phyloP scores from a whole-genome alignment of 257 asterid species.

The Nicotiana noctiflora region DNA sequence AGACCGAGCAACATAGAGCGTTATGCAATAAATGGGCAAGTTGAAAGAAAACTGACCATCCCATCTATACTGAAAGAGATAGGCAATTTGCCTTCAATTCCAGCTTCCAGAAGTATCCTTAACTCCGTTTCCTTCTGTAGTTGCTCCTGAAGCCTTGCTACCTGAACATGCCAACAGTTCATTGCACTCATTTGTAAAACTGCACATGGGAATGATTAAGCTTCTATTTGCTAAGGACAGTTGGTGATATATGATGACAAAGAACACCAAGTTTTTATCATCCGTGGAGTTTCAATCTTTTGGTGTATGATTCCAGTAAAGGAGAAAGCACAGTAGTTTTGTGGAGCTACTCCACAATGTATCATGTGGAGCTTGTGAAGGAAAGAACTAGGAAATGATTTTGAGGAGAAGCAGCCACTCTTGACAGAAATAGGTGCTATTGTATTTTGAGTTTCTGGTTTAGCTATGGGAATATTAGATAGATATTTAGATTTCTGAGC shows the following conservation, averaged over 20 bases:
- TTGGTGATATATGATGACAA: background rate
- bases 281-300: background rate
- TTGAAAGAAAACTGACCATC: constrained; percentile 38
- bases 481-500: background rate
- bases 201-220: background rate
- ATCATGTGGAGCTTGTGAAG: background rate
- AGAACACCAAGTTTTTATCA: background rate
- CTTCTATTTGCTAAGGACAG: background rate
- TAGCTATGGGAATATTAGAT: background rate
- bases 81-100: constrained; percentile 35
- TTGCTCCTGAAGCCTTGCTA: constrained; percentile 61
- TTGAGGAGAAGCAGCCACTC: background rate
- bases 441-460: background rate
- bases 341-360: background rate
- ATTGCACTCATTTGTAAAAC: background rate
- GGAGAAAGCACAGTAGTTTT: background rate
- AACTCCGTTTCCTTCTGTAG: constrained; percentile 70
- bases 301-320: background rate
- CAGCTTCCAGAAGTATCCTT: constrained; percentile 66
- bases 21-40: background rate
- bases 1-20: background rate
- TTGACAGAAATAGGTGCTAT: background rate
- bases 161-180: constrained; percentile 34
- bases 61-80: constrained; percentile 48
- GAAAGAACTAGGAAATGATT: background rate